A percentile compares a stretch with the other conserved stretches of the same genome.
phyloP scores from a whole-genome alignment of 2,329 filamentous ascomycete species.

The Alternaria ventricosa region DNA sequence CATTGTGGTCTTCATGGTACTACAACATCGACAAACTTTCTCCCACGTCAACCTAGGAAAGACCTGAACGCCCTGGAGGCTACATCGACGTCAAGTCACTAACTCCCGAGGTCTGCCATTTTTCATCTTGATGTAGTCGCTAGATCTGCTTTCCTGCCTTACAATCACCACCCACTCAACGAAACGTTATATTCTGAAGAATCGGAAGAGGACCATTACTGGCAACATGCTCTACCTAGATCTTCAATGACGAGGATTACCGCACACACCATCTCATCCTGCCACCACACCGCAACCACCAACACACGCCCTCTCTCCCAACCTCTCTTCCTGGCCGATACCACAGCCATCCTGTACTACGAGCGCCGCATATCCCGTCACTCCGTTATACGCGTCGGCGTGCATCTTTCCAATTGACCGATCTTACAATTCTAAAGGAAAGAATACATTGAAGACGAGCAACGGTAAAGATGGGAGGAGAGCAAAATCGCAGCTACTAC shows the following conservation, averaged over 20 bases:
- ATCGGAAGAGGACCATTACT: not conserved
- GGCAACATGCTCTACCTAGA: not conserved
- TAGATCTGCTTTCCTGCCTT: not conserved
- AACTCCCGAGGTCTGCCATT: not conserved
- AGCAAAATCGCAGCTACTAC: not conserved
- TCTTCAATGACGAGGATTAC: not conserved
- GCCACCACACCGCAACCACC: not conserved
- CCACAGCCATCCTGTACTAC: not conserved
- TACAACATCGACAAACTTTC: not conserved
- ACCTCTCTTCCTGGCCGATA: not conserved
- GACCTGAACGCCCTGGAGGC: not conserved
- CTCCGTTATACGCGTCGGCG: not conserved
- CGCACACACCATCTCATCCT: not conserved
- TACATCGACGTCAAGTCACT: not conserved
- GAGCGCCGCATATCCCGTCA: not conserved
- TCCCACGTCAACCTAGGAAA: not conserved
- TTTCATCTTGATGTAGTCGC: not conserved
- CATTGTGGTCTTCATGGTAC: not conserved
- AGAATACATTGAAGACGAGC: not conserved
- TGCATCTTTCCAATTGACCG: not conserved
- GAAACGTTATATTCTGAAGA: not conserved
- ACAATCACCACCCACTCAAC: not conserved
- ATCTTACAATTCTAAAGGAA: not conserved
- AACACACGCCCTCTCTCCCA: not conserved
- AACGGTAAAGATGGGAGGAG: not conserved